Conservation (phyloP, 2,329 filamentous ascomycete species). For the Verticillium dahliae region DNA sequence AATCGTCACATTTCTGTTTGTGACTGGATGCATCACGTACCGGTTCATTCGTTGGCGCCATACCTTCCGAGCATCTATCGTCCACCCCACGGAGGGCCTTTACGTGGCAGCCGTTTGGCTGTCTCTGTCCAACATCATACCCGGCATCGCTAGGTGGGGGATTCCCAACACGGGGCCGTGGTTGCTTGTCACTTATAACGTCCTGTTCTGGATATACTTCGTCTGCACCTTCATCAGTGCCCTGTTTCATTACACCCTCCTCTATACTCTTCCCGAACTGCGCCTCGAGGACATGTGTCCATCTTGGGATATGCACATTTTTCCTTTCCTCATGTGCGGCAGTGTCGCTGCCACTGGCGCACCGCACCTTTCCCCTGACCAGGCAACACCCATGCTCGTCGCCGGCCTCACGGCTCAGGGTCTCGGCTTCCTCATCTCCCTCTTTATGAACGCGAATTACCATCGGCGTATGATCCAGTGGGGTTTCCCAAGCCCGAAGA, state of each 20-base stretch:
- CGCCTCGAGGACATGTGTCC: slow-evolving; percentile 47
- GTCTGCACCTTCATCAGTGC: slow-evolving; percentile 44
- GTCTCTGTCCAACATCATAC: slow-evolving; percentile 51
- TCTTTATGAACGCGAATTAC: slow-evolving; percentile 55
- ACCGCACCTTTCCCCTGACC: slow-evolving; percentile 34
- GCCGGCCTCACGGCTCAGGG: slow-evolving; percentile 56
- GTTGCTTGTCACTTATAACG: slow-evolving; percentile 43
- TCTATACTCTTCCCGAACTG: slow-evolving; percentile 44
- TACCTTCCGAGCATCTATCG: slow-evolving; percentile 35
- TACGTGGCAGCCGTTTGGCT: slow-evolving; percentile 60
- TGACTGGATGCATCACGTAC: slow-evolving; percentile 36
- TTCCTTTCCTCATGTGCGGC: slow-evolving; percentile 57
- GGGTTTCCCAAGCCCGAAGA: slow-evolving; percentile 42
- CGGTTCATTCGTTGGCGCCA: slow-evolving; percentile 44
- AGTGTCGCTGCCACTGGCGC: slow-evolving; percentile 51
- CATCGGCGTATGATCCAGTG: slow-evolving; percentile 49
- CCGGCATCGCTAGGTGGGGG: slow-evolving; percentile 42
- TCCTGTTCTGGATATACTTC: slow-evolving; percentile 58
- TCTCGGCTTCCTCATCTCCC: slow-evolving; percentile 50
- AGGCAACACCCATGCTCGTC: slow-evolving; percentile 46
- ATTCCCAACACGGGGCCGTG: slow-evolving; percentile 38
- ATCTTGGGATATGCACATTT: slow-evolving; percentile 56
- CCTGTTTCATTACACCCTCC: slow-evolving; percentile 49
- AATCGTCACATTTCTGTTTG: slow-evolving; percentile 47
- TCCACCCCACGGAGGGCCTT: slow-evolving; percentile 48